A percentile compares a stretch with the other conserved stretches of the same genome.
These are phyloP conservation scores for Sporothrix pallida DNA, from an alignment of 2,329 filamentous ascomycete genomes.

Conservation along the genomic window DNA sequence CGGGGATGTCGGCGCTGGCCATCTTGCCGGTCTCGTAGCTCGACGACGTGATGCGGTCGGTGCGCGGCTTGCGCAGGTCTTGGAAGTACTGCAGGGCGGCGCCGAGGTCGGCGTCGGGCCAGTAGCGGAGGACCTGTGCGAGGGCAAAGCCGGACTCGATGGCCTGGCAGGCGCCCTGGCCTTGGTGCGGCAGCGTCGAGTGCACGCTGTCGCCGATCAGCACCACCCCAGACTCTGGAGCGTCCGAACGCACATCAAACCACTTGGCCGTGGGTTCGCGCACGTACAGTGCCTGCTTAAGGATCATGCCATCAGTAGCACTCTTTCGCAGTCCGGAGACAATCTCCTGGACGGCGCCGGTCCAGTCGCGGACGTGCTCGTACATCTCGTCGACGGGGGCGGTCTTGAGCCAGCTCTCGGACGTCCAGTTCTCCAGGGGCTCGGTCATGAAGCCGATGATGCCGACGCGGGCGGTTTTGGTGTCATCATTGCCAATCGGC, in stretches of 20 bases:
- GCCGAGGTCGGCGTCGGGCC: slow-evolving; percentile 30
- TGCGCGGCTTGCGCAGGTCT: slow-evolving; percentile 37
- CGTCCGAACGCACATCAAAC: slow-evolving; percentile 44
- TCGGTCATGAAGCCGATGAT: slow-evolving; percentile 45
- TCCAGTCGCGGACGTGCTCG: slow-evolving; percentile 51
- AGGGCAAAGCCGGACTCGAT: slow-evolving; percentile 49
- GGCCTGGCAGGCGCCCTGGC: slow-evolving; percentile 53
- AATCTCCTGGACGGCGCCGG: slow-evolving; percentile 47
- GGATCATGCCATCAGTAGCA: slow-evolving; percentile 35
- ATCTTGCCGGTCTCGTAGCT: slow-evolving; percentile 38
- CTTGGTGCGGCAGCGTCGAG: slow-evolving; percentile 58
- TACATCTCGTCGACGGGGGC: slow-evolving; percentile 51
- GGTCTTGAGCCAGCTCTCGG: slow-evolving; percentile 42
- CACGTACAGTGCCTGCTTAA: slow-evolving; percentile 43
- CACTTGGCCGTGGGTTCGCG: slow-evolving; percentile 54
- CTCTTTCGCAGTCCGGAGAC: slow-evolving; percentile 55
- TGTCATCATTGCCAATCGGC: slow-evolving; percentile 46
- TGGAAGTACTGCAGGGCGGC: slow-evolving; percentile 35
- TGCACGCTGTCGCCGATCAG: slow-evolving; percentile 64
- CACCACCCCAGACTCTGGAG: slow-evolving; percentile 57
- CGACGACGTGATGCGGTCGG: slow-evolving; percentile 34
- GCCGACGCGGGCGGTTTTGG: slow-evolving; percentile 43
- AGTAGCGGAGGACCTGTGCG: slow-evolving; percentile 41
- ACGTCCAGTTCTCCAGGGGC: slow-evolving; percentile 38
- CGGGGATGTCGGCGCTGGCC: slow-evolving; percentile 37